Evolutionary conservation across 2,329 filamentous ascomycete species (phyloP), one percentile per base, ranked within the genome.

Genomic region (Fusarium penzigii): DNA sequence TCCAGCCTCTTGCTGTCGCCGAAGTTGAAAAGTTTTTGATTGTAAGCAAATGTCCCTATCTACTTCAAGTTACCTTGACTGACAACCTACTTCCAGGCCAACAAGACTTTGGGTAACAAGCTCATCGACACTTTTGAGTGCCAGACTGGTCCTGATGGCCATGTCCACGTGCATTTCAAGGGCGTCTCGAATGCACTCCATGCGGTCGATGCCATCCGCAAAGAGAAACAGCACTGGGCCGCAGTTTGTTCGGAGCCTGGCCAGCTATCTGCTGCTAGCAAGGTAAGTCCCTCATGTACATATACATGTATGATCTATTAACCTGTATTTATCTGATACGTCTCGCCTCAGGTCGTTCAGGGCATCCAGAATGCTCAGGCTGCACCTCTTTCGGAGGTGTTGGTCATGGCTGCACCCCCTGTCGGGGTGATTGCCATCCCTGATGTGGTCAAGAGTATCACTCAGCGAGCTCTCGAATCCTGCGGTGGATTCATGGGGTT

Each of bases 111-210:
- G 6, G 72, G 72, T 49, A 66, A 42, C 56, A 66, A 39, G 13
- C 70, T 72, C 44, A 67, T 74, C 29, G 77, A 77, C 17, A 65
- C 62, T 8, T 72, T 68, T 10, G 68, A 72, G 25, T 55, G 78
- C 2, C 67, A 72, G 14, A 54, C 65, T 5, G 61, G 29, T 7
- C 29, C 64, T 29, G 68, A 66, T 42, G 74, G 76, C 5, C 76
- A 72, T 44, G 74, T 84, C 29, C 81, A 78, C 51, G 69, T 85
- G 20, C 78, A 77, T 5, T 86, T 88, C 59, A 71, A 76, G 7
- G 85, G 88, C 60, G 79, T 86, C 45, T 77, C 82, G 45, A 84
- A 87, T 65, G 77, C 85, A 7, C 78, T 75, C 47, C 73, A 75
- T 32, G 75, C 80, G 8, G 72, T 77, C 50, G 70, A 77, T 12